A percentile compares a stretch with the other conserved stretches of the same genome.
These are phyloP conservation scores for Ophiostoma sp. DNA, from an alignment of 2,329 filamentous ascomycete genomes.

Conservation along the genomic window DNA sequence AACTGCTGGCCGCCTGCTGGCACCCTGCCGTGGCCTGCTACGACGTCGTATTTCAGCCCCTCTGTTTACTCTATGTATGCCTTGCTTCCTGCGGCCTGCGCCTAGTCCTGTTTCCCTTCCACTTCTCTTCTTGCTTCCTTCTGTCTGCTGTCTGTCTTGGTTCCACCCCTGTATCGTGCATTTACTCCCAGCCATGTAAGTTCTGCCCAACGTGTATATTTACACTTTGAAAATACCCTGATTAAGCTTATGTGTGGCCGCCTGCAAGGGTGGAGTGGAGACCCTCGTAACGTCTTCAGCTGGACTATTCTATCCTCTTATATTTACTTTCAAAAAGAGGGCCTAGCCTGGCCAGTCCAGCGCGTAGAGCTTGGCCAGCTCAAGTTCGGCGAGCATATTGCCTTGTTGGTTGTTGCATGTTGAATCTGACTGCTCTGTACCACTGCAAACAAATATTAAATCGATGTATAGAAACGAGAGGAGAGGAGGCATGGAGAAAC, in stretches of 20 bases:
- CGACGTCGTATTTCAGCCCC: conserved; percentile 5
- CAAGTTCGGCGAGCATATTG: too few species aligned
- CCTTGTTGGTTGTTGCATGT: not conserved
- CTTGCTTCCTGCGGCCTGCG: not conserved
- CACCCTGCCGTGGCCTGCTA: not conserved
- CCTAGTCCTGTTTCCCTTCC: too few species aligned
- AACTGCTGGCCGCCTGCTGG: not conserved
- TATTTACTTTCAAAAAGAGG: not conserved
- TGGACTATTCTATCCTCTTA: not conserved
- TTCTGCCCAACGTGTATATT: not conserved
- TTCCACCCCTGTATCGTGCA: not conserved
- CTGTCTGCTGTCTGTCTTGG: not conserved
- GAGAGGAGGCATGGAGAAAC: not conserved
- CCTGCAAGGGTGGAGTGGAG: not conserved
- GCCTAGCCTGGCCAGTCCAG: not conserved
- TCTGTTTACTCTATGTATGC: not conserved
- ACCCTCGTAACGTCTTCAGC: not conserved
- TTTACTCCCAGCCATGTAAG: not conserved
- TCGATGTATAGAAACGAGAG: not conserved
- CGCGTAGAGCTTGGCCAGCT: not conserved
- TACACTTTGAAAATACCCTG: not conserved
- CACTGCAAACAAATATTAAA: not conserved
- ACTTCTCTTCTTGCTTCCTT: too few species aligned
- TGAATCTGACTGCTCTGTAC: not conserved
- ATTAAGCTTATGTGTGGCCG: conserved; percentile 4